Base-by-base conservation (phyloP, 1,139 yeast species). In the Casaregolazyma suthepensis region DNA sequence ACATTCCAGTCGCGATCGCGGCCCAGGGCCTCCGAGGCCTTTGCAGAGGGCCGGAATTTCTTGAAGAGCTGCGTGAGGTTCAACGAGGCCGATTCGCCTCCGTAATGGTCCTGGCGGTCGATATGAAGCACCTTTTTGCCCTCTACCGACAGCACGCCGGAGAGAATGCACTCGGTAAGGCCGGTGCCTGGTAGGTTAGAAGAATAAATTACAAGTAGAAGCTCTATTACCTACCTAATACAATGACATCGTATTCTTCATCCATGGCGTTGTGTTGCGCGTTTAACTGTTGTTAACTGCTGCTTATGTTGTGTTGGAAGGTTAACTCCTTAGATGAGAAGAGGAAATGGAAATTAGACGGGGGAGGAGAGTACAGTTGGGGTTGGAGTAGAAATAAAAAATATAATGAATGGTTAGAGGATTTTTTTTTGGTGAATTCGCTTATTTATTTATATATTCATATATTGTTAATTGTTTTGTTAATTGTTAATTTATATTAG, bases 1-100 rank as follows among this genome's bases (percentile, higher is more conserved):
- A 93, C 91, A 71, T 95, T 90, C 98, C 99, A 93, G 71, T 93
- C 99, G 61, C 99, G 81, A 67, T 90, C 96, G 63, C 95, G 82
- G 49, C 99, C 99, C 56, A 83, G 79, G 43, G 75, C 78, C 57
- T 84, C 87, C 18, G 94, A 89, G 58, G 81, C 78, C 46, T 60
- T 63, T 20, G 56, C 65, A 23, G 56, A 54, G 19, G 76, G 75
- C 37, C 77, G 72, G 67, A 73, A 75, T 66, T 74, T 74, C 60
- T 66, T 65, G 66, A 70, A 74, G 29, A 75, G 67, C 64, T 74
- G 77, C 50, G 82, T 72, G 59, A 83, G 75, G 65, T 80, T 81
- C 59, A 83, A 74, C 44, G 87, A 81, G 10, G 89, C 87, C 29
- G 83, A 78, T 68, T 83, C 89, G 38, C 73, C 99, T 48, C 99